These are phyloP conservation scores for Myriosclerotinia curreyana DNA, from an alignment of 2,329 filamentous ascomycete species.

Conservation along the genomic window DNA sequence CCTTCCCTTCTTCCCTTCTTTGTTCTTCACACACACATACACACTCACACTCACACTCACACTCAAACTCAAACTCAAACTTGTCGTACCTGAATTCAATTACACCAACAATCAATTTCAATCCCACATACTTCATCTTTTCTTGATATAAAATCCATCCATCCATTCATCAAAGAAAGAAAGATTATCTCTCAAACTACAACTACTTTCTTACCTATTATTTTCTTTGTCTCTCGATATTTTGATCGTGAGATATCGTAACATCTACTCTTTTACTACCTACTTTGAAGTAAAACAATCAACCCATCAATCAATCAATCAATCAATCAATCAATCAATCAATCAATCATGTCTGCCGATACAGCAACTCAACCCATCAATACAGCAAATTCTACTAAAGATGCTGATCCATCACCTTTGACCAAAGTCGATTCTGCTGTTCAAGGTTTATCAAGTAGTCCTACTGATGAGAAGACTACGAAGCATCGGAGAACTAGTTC, in stretches of 20 bases:
- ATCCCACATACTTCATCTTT: neutral
- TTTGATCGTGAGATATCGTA: slow-evolving; percentile 7
- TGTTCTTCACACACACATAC: neutral
- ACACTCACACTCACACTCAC: neutral
- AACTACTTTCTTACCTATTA: neutral
- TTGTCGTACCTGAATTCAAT: slow-evolving; percentile 2
- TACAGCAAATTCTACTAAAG: slow-evolving; percentile 5
- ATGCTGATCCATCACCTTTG: slow-evolving; percentile 49
- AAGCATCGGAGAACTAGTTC: slow-evolving; percentile 70
- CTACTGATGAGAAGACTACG: slow-evolving; percentile 63
- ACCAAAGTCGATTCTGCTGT: slow-evolving; percentile 91
- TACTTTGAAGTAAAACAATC: neutral
- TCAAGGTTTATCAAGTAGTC: slow-evolving; percentile 68
- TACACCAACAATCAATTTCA: neutral
- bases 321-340: neutral
- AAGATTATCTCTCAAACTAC: neutral
- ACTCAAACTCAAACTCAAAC: neutral
- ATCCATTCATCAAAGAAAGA: neutral
- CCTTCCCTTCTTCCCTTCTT: slow-evolving; percentile 16
- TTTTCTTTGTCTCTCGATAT: slow-evolving; percentile 6
- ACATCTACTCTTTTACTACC: neutral
- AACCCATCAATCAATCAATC: too few species aligned
- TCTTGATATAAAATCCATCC: neutral
- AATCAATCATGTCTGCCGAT: slow-evolving; percentile 49
- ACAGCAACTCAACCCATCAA: slow-evolving; percentile 34